A percentile compares a stretch with the other conserved stretches of the same genome.
Evolutionary conservation across 495 filamentous ascomycete genomes (phyloP).

Genomic region (Neurospora sp.): DNA sequence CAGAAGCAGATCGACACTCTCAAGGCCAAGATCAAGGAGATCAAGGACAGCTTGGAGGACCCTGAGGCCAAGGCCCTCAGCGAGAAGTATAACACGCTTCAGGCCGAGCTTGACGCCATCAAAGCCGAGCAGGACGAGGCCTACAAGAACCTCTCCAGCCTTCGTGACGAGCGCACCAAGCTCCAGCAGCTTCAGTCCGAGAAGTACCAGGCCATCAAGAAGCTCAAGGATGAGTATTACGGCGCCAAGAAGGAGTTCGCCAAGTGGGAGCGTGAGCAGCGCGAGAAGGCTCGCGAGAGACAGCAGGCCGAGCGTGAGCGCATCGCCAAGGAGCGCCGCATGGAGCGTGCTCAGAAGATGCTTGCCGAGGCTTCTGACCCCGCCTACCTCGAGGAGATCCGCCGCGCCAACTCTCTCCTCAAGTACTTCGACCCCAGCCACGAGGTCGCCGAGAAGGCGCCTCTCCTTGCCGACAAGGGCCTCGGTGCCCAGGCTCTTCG

Average conservation of each 20-base stretch:
- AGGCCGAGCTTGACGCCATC: conserved; percentile 76
- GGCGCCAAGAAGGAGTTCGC: conserved; percentile 62
- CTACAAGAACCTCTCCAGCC: conserved; percentile 73
- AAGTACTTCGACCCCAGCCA: conserved; percentile 77
- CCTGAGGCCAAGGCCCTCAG: conserved; percentile 83
- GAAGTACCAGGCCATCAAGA: conserved; percentile 68
- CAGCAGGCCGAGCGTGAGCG: conserved; percentile 59
- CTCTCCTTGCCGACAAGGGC: conserved; percentile 54
- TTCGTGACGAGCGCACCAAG: conserved; percentile 81
- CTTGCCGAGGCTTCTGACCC: conserved; percentile 83
- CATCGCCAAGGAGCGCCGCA: conserved; percentile 71
- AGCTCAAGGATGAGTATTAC: conserved; percentile 80
- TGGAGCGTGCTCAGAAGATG: conserved; percentile 72
- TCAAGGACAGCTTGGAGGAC: conserved; percentile 78
- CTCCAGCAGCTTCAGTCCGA: conserved; percentile 72
- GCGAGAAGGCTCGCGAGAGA: conserved; percentile 50
- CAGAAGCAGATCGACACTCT: conserved; percentile 79
- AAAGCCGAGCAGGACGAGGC: conserved; percentile 83
- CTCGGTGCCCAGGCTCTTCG: conserved; percentile 62
- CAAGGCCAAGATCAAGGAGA: conserved; percentile 73
- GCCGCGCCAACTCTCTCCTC: conserved; percentile 73
- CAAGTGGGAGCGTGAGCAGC: conserved; percentile 71
- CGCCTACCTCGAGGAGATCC: conserved; percentile 85
- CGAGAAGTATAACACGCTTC: conserved; percentile 70
- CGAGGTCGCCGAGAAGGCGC: conserved; percentile 47